These are phyloP conservation scores for Aspergillus candidus DNA, from an alignment of 2,329 filamentous ascomycete species.

Conservation along the genomic window DNA sequence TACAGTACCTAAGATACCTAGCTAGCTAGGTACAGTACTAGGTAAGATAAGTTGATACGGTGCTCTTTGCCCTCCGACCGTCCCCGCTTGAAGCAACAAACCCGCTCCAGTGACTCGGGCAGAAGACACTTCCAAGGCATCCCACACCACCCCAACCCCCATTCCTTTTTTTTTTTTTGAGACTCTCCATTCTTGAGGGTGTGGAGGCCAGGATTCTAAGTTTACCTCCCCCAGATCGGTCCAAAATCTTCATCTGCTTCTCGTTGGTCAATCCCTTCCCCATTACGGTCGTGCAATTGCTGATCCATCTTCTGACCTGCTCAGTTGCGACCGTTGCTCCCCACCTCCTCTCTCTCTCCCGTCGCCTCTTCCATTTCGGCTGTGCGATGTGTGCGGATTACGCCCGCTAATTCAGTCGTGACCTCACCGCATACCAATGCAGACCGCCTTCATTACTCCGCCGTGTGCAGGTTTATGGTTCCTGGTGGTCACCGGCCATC, in stretches of 20 bases:
- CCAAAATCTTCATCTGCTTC: neutral
- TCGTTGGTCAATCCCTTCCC: too few relatives aligned
- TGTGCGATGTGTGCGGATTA: slow-evolving; percentile 12
- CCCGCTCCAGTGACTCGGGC: slow-evolving; percentile 7
- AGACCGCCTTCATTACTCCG: slow-evolving; percentile 25
- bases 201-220: neutral
- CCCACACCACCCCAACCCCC: too few relatives aligned
- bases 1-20: too few relatives aligned
- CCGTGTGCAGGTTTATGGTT: slow-evolving; percentile 28
- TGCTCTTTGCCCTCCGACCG: too few relatives aligned
- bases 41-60: too few relatives aligned
- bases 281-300: slow-evolving; percentile 14
- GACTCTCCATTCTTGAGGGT: neutral
- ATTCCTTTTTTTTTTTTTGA: neutral
- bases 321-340: slow-evolving; percentile 8
- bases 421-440: slow-evolving; percentile 27
- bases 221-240: neutral
- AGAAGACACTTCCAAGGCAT: neutral
- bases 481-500: slow-evolving; percentile 29
- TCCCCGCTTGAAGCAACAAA: too few relatives aligned
- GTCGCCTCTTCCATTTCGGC: neutral
- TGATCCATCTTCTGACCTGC: slow-evolving; percentile 12
- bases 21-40: too few relatives aligned
- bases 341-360: slow-evolving; percentile 15
- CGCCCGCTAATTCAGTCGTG: slow-evolving; percentile 8